phyloP scores from a whole-genome alignment of 2,329 filamentous ascomycete species.

The Sporothrix pallida region DNA sequence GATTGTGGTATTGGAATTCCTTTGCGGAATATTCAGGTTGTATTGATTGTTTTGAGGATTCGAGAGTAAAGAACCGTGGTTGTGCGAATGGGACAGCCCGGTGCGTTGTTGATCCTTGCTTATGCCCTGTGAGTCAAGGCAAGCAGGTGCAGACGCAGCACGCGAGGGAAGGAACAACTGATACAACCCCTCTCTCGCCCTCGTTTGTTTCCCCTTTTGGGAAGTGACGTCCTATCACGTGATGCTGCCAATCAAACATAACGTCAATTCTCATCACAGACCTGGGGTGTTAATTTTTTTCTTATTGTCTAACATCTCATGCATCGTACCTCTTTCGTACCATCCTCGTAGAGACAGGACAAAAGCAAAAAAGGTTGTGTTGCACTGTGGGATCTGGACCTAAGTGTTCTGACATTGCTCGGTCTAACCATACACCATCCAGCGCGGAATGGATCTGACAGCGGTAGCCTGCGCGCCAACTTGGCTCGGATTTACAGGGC shows the following conservation, averaged over 20 bases:
- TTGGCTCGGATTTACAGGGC: neutral
- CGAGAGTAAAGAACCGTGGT: neutral
- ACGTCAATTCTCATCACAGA: neutral
- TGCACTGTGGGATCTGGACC: neutral
- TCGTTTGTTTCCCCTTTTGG: neutral
- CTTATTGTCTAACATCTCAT: neutral
- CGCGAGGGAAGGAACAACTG: neutral
- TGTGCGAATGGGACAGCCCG: conserved; percentile 10
- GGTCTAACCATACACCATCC: neutral
- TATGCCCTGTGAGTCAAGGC: conserved; percentile 6
- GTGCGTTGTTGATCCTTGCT: conserved; percentile 2
- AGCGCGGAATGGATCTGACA: neutral
- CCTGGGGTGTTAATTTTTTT: neutral
- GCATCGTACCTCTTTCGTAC: neutral
- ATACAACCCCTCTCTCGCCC: neutral
- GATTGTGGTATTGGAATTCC: neutral
- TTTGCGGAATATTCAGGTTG: neutral
- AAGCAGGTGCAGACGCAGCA: neutral
- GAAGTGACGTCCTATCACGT: conserved; percentile 10
- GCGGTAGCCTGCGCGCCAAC: neutral
- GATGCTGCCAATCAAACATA: neutral
- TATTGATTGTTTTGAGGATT: neutral
- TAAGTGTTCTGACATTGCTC: neutral
- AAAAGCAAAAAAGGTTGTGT: neutral
- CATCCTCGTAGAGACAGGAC: neutral